phyloP scores from a whole-genome alignment of 768 basidiomycete genomes.

The Lactarius vividus region DNA sequence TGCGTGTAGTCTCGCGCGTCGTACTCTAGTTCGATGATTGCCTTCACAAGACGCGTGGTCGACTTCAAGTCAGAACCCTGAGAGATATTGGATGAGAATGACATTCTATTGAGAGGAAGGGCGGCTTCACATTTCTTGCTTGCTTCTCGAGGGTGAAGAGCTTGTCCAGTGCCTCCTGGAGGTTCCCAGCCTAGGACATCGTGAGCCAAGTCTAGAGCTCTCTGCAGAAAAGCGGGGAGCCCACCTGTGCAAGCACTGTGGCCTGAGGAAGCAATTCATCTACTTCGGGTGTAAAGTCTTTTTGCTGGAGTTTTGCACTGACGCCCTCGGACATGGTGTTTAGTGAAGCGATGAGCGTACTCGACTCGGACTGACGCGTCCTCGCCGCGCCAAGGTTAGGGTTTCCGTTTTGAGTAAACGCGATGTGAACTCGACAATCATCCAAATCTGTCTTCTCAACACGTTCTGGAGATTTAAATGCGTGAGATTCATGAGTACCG shows the following conservation, averaged over 20 bases:
- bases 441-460: background rate
- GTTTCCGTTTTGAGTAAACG: constrained; percentile 20
- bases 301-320: constrained; percentile 72
- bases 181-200: constrained; percentile 61
- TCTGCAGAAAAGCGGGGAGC: constrained; percentile 25
- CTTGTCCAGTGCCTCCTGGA: constrained; percentile 87
- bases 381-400: constrained; percentile 27
- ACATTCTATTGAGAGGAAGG: constrained; percentile 18
- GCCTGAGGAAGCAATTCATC: constrained; percentile 70
- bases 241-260: constrained; percentile 66
- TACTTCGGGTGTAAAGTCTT: constrained; percentile 85
- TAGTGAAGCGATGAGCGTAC: constrained; percentile 9
- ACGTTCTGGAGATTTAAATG: constrained; percentile 10
- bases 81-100: background rate
- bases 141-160: constrained; percentile 90
- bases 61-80: constrained; percentile 92
- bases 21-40: constrained; percentile 69
- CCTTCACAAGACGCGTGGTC: constrained; percentile 82
- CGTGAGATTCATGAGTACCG: constrained; percentile 46
- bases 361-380: constrained; percentile 37
- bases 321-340: constrained; percentile 61
- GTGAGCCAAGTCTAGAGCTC: constrained; percentile 2
- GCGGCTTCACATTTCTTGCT: constrained; percentile 75
- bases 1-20: constrained; percentile 64
- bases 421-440: constrained; percentile 2